Evolutionary conservation across 225 moss, liverwort and hornwort genomes (phyloP), one percentile per base, ranked within the genome.

Genomic region (Antitrichia curtipendula): DNA sequence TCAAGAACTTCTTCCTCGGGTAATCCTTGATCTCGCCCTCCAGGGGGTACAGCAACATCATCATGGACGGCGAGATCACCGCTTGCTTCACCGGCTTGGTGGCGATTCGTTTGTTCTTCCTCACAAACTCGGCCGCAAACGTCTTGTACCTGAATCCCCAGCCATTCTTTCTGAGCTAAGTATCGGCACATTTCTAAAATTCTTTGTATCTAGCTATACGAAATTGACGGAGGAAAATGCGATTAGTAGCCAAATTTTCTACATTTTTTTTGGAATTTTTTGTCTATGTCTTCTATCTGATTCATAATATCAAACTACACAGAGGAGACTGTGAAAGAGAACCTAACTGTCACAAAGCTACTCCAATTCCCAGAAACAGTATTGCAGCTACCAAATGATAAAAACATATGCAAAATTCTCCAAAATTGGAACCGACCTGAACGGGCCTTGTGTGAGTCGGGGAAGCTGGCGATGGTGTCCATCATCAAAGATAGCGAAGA

Each of bases 381-480:
- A 29, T 40, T 40, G 40, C 18, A 54, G 50, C 29, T 40, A 54
- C 50, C n/a, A 13, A 47, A 81, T 16, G 21, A 82, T 40, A 36
- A 21, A 28, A 69, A 31, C 53, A 20, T 9, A 28, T 7, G 40
- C 66, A 24, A 36, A 36, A n/a, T 34, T 47, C 81, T 16, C 45
- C 43, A 32, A 22, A 62, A 34, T 49, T 47, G 23, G 17, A 69
- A 54, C 40, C 13, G 11, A 83, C 83, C 83, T 83, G 83, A 92
- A 93, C 34, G 94, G 93, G 10, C 94, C 90, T 20, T 85, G 53
- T 3, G 87, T 91, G 63, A 94, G 89, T 14, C 90, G 93, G 7
- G 94, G 90, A 29, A 94, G 88, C 80, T 94, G 91, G 36, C 93
- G 93, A 73, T 93, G 93, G 71, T 91, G 94, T 32, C 94, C 91